Evolutionary conservation across 495 filamentous ascomycete genomes (phyloP), one percentile per base, ranked within the genome.

Genomic region (Penicillium cataractarum): DNA sequence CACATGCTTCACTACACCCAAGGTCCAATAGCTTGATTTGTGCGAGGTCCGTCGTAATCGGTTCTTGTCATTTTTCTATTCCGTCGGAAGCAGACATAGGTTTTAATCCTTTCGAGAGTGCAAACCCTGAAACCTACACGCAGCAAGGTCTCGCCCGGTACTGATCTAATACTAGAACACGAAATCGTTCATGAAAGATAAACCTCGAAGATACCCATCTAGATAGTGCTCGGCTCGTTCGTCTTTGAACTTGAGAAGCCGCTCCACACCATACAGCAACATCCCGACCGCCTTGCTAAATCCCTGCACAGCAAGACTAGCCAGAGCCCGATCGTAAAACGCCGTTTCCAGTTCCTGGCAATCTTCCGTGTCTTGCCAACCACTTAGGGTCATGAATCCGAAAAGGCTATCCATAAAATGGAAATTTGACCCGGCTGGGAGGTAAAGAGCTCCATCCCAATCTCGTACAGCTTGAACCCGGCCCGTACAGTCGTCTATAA

Each of bases 241-340:
- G 46, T 65, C 58, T 58, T 65, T 61, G 46, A 65, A 65, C 48
- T 58, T 61, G 54, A 65, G 63, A 61, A 65, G 63, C 54, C 63
- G 58, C 29, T 65, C 63, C 27, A 65, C 54, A 58, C 53, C 53
- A 29, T 57, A 57, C 15, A 53, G 63, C 29, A 65, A 61, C 48
- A 65, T 65, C 48, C 63, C 54, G 19, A 65, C 61, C 44, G 63
- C 53, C 37, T 65, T 61, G 35, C 21, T 9, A 46, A 52, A 9
- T 57, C 63, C 48, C 35, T 65, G 29, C 21, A 53, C 10, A 42
- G 58, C 48, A 61, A 65, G 63, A 54, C 17, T 61, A 65, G 37
- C 52, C 29, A 65, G 58, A 58, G 22, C 63, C 40, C 50, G 49
- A 42, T 64, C 12, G 22, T 64, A 59, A 50, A 64, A 55, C 31